phyloP scores from a whole-genome alignment of 495 filamentous ascomycete genomes.

The Recurvomyces mirabilis region DNA sequence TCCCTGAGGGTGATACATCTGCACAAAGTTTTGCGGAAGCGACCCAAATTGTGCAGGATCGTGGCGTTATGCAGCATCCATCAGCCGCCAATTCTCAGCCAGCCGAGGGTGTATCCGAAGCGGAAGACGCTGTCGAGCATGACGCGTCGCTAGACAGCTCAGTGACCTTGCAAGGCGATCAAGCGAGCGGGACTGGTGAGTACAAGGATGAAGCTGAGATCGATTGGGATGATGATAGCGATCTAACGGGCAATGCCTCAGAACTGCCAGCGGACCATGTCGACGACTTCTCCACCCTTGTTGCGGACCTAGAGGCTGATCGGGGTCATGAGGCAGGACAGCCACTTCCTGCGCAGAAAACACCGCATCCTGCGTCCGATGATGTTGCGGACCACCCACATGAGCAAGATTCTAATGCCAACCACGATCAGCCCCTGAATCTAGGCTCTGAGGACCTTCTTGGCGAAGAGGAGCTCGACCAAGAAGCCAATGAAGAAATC shows the following conservation, averaged over 20 bases:
- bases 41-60: no score
- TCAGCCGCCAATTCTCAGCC: no score
- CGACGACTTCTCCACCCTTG: constrained; percentile 8
- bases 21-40: no score
- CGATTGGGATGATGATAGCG: constrained; percentile 15
- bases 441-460: constrained; percentile 7
- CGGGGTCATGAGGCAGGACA: neutral
- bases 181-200: constrained; percentile 7
- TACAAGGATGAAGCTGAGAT: constrained; percentile 12
- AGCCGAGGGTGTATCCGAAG: neutral
- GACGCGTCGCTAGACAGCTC: constrained; percentile 6
- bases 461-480: neutral
- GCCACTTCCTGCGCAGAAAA: neutral
- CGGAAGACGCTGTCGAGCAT: neutral
- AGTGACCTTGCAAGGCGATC: constrained; percentile 10
- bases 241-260: constrained; percentile 9
- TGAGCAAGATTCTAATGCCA: no score
- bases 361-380: no score
- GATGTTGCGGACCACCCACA: no score
- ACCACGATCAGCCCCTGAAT: neutral
- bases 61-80: no score
- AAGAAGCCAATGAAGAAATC: neutral
- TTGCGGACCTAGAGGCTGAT: constrained; percentile 4
- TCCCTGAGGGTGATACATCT: no score
- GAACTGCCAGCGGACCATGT: constrained; percentile 4